Evolutionary conservation across 176 grass and related monocot genomes (phyloP), one percentile per base, ranked within the genome.

Genomic region (Zoysia japonica): DNA sequence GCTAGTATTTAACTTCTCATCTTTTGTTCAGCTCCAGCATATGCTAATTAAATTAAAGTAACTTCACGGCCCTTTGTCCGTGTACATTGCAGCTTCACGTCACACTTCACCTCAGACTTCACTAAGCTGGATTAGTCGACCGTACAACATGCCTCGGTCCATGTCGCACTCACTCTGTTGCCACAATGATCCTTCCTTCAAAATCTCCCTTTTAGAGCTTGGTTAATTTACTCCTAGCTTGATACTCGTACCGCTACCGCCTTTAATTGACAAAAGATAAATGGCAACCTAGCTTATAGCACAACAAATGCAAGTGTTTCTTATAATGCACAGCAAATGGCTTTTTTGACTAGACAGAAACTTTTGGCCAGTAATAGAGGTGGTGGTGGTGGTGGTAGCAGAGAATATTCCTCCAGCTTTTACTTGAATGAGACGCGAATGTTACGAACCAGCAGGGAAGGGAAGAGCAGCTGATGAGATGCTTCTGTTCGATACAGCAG

Each of bases 351-450:
- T 74, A 38, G 1, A 37, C 42, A 8, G 47, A 48, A 48, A 48
- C 47, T 48, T 48, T 4, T 72, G 15, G 9, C 12, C 39, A 0
- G 17, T 0, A 3, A 14, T 19, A 2, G 16, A 36, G 47, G 48
- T 17, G 5, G 13, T 82, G 45, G 36, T 40, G 1, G 16, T 16
- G 47, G 48, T 17, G 5, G 13, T 82, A 54, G 36, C n/a, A 52
- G 12, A 9, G 61, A 82, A 82, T 20, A 72, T 65, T 73, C 61
- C 46, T 43, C 4, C 42, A 2, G 17, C 57, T 51, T 82, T 73
- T 37, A 7, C 39, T 37, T 0, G 12, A 74, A 37, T 47, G 41
- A 39, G 40, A 74, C 47, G 16, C 17, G 15, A 75, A 74, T 70
- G 55, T 75, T 56, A 64, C 38, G 19, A 38, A 74, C 45, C 52